A percentile compares a stretch with the other conserved stretches of the same genome.
Conservation (phyloP, 257 asterid genomes). For the Solanum megistacrolobum region DNA sequence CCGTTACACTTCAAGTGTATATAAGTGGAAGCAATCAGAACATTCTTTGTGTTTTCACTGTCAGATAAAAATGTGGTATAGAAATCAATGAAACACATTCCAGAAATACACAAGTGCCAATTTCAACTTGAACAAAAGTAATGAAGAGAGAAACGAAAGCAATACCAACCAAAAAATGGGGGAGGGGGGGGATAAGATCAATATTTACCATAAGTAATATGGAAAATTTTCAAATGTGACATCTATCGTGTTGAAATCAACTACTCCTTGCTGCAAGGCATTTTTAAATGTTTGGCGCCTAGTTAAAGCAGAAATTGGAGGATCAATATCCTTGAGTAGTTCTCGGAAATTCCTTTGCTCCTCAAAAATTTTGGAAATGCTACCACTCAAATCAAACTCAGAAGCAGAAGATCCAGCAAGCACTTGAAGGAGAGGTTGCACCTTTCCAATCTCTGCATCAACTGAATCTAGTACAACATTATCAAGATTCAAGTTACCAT, state of each 20-base stretch:
- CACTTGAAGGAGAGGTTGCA: constrained; percentile 42
- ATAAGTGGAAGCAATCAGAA: constrained; percentile 70
- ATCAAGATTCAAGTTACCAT: constrained; percentile 33
- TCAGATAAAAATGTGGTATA: neutral
- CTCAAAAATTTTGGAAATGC: constrained; percentile 41
- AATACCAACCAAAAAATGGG: neutral
- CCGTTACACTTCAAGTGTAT: constrained; percentile 51
- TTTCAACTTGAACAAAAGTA: neutral
- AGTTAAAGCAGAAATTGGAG: constrained; percentile 39
- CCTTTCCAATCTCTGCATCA: constrained; percentile 46
- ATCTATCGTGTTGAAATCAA: constrained; percentile 45
- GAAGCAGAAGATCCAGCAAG: constrained; percentile 37
- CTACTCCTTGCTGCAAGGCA: constrained; percentile 46
- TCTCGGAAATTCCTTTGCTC: constrained; percentile 45
- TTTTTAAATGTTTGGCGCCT: constrained; percentile 71
- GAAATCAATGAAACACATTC: neutral
- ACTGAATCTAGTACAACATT: constrained; percentile 16
- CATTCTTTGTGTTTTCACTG: constrained; percentile 76
- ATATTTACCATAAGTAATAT: constrained; percentile 66
- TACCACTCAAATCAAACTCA: constrained; percentile 44
- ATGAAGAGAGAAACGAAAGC: neutral
- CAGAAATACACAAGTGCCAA: neutral
- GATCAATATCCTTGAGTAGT: constrained; percentile 41
- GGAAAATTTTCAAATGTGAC: constrained; percentile 78
- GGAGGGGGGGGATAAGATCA: neutral